Conservation (phyloP, 2,329 filamentous ascomycete species). For the Lojkania enalia region DNA sequence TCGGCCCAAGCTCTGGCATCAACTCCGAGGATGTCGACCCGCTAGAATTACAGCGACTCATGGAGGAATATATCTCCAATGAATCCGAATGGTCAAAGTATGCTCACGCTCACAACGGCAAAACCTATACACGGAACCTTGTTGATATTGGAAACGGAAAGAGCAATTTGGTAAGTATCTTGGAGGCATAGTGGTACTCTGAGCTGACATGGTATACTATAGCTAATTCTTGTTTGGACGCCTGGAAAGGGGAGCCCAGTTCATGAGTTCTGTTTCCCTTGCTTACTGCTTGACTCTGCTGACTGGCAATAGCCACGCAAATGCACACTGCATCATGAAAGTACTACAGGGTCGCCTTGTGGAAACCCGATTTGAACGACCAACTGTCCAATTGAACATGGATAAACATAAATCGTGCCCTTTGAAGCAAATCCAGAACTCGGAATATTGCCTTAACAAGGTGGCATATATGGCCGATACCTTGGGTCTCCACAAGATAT, state of each 20-base stretch:
- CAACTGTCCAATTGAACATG: slow-evolving; percentile 52
- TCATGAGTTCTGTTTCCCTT: slow-evolving; percentile 62
- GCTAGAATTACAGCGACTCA: slow-evolving; percentile 68
- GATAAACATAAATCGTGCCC: slow-evolving; percentile 54
- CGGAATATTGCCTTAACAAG: slow-evolving; percentile 64
- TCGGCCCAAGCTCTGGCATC: slow-evolving; percentile 81
- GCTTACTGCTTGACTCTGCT: slow-evolving; percentile 12
- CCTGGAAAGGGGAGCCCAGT: slow-evolving; percentile 82
- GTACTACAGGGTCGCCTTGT: slow-evolving; percentile 76
- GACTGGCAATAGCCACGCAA: slow-evolving; percentile 49
- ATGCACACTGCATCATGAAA: slow-evolving; percentile 92
- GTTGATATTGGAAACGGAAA: slow-evolving; percentile 88
- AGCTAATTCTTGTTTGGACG: slow-evolving; percentile 88
- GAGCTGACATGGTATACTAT: slow-evolving; percentile 16
- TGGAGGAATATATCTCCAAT: slow-evolving; percentile 73
- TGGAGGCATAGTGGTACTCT: neutral
- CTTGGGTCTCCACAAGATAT: slow-evolving; percentile 81
- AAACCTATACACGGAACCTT: slow-evolving; percentile 82
- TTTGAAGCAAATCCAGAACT: slow-evolving; percentile 61
- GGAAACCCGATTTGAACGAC: slow-evolving; percentile 81
- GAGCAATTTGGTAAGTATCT: slow-evolving; percentile 66
- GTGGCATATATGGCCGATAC: slow-evolving; percentile 91
- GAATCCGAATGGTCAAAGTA: slow-evolving; percentile 74
- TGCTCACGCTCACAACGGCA: slow-evolving; percentile 69
- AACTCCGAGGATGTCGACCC: slow-evolving; percentile 82